Evolutionary conservation across 192 early-diverging fungal genomes (phyloP), one percentile per base, ranked within the genome.

Genomic region (Coemansia sp.): DNA sequence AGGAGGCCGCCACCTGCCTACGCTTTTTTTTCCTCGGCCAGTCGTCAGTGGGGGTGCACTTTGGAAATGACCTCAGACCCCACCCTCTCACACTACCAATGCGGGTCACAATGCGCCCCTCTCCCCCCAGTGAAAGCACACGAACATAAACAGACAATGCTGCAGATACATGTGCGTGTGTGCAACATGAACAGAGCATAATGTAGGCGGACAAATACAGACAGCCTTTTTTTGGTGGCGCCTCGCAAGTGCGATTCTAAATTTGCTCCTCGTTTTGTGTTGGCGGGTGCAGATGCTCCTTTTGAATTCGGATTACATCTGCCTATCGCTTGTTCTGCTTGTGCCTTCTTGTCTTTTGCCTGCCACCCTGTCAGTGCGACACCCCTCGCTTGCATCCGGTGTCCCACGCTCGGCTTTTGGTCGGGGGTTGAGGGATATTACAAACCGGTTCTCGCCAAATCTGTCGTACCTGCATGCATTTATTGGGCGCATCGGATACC

Each of bases 141-240:
- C 52, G 52, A 55, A 28, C 52, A 55, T 28, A 55, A 28, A 50
- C 48, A 50, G 48, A 55, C 52, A 55, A 55, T 55, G 16, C 52
- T 55, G 25, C 52, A 28, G 52, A 55, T 55, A 28, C 26, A 31
- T 55, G 52, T 55, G 52, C 26, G 52, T 28, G 23, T 52, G 26
- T 31, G 48, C 48, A 23, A 50, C 23, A 26, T 50, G 48, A 50
- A 50, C 48, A 50, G 23, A 26, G 13, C 11, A 50, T 26, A 50
- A 50, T 50, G 23, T 26, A 14, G 4, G 52, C 14, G 52, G 14
- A 28, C 26, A 28, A 55, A 55, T 16, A 55, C 23, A 52, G 23
- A 52, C 48, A 12, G 23, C 47, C n/a, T n/a, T 26, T 52, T 28
- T 55, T 55, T 52, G 21, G 52, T 55, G 52, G 52, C 52, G 52